phyloP scores from a whole-genome alignment of 495 filamentous ascomycete species.

The Daldinia caldariorum region DNA sequence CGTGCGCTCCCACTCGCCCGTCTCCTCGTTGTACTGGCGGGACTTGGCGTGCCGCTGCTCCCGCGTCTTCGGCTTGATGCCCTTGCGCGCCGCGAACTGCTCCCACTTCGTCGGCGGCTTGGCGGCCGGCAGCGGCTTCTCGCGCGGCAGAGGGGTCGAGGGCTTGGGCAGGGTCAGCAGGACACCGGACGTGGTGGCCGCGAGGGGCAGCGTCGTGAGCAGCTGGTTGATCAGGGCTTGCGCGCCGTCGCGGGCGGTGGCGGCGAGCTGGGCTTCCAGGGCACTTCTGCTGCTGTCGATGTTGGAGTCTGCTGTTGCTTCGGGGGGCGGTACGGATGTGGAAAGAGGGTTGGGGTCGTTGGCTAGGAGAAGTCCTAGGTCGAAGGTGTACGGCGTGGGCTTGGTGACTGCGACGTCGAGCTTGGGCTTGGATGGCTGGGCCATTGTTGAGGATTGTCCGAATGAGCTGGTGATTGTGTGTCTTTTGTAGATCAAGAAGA shows the following conservation, averaged over 20 bases:
- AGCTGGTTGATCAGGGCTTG: slow-evolving; percentile 90
- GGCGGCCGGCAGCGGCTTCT: slow-evolving; percentile 84
- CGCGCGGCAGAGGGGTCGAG: slow-evolving; percentile 77
- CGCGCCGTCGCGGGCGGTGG: slow-evolving; percentile 82
- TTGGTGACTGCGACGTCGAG: slow-evolving; percentile 74
- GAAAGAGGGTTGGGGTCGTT: slow-evolving; percentile 84
- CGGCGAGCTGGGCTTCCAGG: slow-evolving; percentile 67
- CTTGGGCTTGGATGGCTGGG: slow-evolving; percentile 49
- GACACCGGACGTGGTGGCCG: slow-evolving; percentile 71
- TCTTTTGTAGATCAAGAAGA: background rate
- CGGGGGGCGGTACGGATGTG: slow-evolving; percentile 47
- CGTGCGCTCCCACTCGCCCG: slow-evolving; percentile 86
- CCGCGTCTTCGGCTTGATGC: slow-evolving; percentile 82
- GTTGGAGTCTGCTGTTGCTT: slow-evolving; percentile 41
- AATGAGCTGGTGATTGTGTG: background rate
- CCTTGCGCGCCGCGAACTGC: slow-evolving; percentile 93
- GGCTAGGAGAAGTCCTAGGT: slow-evolving; percentile 84
- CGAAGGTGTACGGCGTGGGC: slow-evolving; percentile 90
- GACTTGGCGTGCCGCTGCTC: slow-evolving; percentile 68
- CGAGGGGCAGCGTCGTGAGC: slow-evolving; percentile 82
- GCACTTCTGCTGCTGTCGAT: no score
- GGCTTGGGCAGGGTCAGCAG: slow-evolving; percentile 77
- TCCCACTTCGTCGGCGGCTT: slow-evolving; percentile 93
- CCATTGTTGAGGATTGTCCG: slow-evolving; percentile 45
- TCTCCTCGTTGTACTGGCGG: slow-evolving; percentile 83